A percentile compares a stretch with the other conserved stretches of the same genome.
These are phyloP conservation scores for Metschnikowia drakensbergensis DNA, from an alignment of 805 yeast genomes.

Conservation along the genomic window DNA sequence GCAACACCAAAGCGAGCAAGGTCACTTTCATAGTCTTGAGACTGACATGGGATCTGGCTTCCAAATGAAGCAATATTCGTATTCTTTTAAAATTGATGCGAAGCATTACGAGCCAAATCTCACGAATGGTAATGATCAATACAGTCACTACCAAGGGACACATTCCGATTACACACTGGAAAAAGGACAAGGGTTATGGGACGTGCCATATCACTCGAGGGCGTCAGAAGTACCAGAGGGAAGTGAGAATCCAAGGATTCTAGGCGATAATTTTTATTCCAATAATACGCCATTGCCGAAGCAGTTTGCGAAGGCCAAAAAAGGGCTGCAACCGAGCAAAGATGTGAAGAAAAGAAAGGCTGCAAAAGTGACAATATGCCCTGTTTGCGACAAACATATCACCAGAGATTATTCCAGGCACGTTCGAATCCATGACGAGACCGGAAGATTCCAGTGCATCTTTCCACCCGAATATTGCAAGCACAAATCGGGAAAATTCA, in stretches of 20 bases:
- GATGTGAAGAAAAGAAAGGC: conserved; percentile 24
- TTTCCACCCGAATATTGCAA: conserved; percentile 38
- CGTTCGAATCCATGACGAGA: conserved; percentile 41
- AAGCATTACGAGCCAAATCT: neutral
- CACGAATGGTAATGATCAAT: neutral
- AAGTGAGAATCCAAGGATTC: neutral
- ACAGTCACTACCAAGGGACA: neutral
- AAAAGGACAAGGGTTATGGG: conserved; percentile 1
- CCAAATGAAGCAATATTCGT: neutral
- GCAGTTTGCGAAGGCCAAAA: neutral
- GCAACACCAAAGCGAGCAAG: conserved; percentile 2
- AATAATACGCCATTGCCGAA: neutral
- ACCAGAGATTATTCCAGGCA: conserved; percentile 41
- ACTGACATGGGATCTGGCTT: neutral
- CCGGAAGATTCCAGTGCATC: conserved; percentile 42
- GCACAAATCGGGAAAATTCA: conserved; percentile 41
- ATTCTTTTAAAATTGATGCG: neutral
- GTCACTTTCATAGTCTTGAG: neutral
- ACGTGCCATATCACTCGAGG: conserved; percentile 1
- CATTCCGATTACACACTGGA: neutral
- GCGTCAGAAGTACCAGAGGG: neutral
- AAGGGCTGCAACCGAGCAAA: neutral
- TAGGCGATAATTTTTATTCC: neutral
- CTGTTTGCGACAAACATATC: conserved; percentile 39
- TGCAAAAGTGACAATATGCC: conserved; percentile 36